These are phyloP conservation scores for Coemansia sp. DNA, from an alignment of 192 early-diverging fungal species.

Conservation along the genomic window DNA sequence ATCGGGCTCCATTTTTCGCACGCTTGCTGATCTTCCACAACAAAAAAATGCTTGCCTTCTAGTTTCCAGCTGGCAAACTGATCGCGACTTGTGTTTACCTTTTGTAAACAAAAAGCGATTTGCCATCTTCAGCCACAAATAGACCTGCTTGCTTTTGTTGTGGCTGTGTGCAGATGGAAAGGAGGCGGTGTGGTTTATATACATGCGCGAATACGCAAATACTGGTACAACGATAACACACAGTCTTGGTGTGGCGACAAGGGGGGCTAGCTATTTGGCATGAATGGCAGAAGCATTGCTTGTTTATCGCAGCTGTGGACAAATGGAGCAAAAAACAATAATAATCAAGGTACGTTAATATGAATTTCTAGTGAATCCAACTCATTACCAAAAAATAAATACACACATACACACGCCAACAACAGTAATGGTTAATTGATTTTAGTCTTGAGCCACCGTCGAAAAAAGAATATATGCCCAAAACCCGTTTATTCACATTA, in stretches of 20 bases:
- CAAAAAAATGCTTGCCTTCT: background rate
- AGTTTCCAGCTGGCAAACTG: background rate
- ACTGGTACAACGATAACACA: background rate
- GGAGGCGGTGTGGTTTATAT: background rate
- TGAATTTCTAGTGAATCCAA: background rate
- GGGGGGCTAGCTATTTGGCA: too few relatives aligned
- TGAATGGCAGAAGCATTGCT: too few relatives aligned
- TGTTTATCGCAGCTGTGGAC: too few relatives aligned
- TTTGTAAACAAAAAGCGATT: background rate
- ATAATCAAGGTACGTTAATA: constrained; percentile 5
- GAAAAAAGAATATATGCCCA: too few relatives aligned
- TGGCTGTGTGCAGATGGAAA: background rate
- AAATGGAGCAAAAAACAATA: background rate
- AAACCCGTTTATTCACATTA: too few relatives aligned
- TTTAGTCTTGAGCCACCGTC: constrained; percentile 2
- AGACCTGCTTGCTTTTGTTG: too few relatives aligned
- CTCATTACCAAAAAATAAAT: background rate
- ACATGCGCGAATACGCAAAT: background rate
- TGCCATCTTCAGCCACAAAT: background rate
- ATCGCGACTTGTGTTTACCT: background rate
- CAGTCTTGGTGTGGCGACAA: background rate
- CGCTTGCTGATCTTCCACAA: too few relatives aligned
- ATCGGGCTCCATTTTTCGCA: too few relatives aligned
- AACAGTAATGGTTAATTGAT: too few relatives aligned
- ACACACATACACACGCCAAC: background rate